Conservation (phyloP, 2,329 filamentous ascomycete species). For the Paraphoma chrysanthemicola region DNA sequence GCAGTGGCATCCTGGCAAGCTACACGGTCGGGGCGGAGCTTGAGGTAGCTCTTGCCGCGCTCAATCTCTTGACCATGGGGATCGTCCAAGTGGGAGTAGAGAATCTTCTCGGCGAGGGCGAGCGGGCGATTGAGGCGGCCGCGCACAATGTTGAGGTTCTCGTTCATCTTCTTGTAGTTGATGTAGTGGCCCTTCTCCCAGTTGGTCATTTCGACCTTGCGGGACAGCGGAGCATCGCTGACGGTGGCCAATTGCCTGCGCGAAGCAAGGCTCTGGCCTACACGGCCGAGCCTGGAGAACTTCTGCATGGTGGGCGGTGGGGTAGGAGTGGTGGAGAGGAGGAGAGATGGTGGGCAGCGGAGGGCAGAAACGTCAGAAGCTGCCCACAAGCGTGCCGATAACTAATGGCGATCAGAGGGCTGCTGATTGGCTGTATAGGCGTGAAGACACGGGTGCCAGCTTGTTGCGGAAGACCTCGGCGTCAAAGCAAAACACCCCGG, state of each 20-base stretch:
- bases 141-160: constrained; percentile 93
- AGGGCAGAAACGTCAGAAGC: constrained; percentile 47
- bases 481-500: constrained; percentile 29
- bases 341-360: constrained; percentile 36
- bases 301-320: constrained; percentile 67
- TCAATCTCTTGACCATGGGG: constrained; percentile 95
- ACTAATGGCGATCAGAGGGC: constrained; percentile 39
- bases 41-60: constrained; percentile 94
- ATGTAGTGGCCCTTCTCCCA: constrained; percentile 96
- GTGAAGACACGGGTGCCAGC: constrained; percentile 22
- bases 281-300: constrained; percentile 72
- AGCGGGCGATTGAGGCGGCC: constrained; percentile 88
- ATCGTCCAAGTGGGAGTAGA: constrained; percentile 98
- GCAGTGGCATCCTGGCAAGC: constrained; percentile 99
- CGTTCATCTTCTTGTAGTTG: constrained; percentile 99
- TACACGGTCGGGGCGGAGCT: constrained; percentile 94
- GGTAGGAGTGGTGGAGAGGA: constrained; percentile 49
- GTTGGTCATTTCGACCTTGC: constrained; percentile 98
- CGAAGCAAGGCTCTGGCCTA: constrained; percentile 70
- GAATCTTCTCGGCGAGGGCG: constrained; percentile 96
- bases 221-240: constrained; percentile 83
- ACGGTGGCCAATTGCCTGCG: constrained; percentile 79
- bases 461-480: constrained; percentile 38
- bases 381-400: constrained; percentile 39
- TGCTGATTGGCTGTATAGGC: constrained; percentile 41